These are phyloP conservation scores for Pneumocystis canis DNA, from an alignment of 1,139 yeast genomes.

Conservation along the genomic window DNA sequence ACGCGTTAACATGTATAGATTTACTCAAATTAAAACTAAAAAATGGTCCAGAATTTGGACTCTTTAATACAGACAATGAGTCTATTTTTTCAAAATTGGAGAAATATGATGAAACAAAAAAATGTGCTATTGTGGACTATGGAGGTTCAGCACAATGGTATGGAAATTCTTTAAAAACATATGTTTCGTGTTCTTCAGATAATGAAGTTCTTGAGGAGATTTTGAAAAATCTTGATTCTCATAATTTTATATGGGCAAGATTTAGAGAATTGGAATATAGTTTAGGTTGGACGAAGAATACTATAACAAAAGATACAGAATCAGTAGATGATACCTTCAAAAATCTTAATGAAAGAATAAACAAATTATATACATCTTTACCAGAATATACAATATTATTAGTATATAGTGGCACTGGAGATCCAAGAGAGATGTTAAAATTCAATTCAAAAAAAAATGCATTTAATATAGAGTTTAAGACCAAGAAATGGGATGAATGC, in stretches of 20 bases:
- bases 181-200: conserved; percentile 39
- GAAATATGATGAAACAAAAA: conserved; percentile 10
- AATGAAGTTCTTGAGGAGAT: conserved; percentile 34
- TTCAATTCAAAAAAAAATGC: conserved; percentile 32
- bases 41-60: conserved; percentile 55
- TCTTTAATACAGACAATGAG: conserved; percentile 31
- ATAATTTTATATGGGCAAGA: conserved; percentile 40
- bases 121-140: conserved; percentile 25
- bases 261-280: conserved; percentile 46
- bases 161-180: conserved; percentile 25
- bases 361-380: conserved; percentile 35
- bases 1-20: conserved; percentile 67
- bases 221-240: conserved; percentile 24
- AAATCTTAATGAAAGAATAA: conserved; percentile 34
- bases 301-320: conserved; percentile 10
- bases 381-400: conserved; percentile 50
- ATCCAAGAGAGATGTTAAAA: conserved; percentile 37
- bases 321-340: conserved; percentile 21
- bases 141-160: conserved; percentile 25
- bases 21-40: conserved; percentile 52
- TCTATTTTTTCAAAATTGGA: conserved; percentile 26
- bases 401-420: conserved; percentile 50
- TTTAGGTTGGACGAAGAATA: conserved; percentile 19
- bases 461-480: conserved; percentile 32
- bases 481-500: conserved; percentile 31